Evolutionary conservation across 129 eudicot genomes (phyloP), one percentile per base, ranked within the genome.

Genomic region (sunflower (Helianthus annuus)): DNA sequence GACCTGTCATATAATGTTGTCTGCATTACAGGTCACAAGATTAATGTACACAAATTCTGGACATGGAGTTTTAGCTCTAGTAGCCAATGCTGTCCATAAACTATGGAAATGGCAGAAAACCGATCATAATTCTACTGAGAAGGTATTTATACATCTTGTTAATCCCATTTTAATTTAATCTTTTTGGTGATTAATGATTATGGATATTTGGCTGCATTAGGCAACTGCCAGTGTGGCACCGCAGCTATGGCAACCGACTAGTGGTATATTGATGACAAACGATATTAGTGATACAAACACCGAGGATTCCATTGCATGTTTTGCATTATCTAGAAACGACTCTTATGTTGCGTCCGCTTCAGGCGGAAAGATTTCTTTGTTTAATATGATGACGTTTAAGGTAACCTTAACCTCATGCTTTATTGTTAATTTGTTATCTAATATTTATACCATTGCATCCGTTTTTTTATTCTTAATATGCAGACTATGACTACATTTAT

Each of bases 371-470:
- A 85, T 91, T 42, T 91, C 89, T 53, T 76, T 91, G 68, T 91
- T 91, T 72, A 91, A 91, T 76, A 87, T 91, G 97, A 88, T 85
- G 97, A 88, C 91, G 4, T 91, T 87, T 65, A 91, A 91, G 91
- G 97, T 88, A 83, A 58, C 11, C 36, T 32, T 32, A 32, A 32
- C 4, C 1, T 24, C 16, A 58, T 58, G 64, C 39, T 4, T 24
- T 58, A 27, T 58, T 58, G 39, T 4, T 58, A 10, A 32, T 32
- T 32, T 32, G 36, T 3, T 32, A 32, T 24, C 64, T 27, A 60
- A 29, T 59, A 39, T 61, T 24, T 66, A 57, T 38, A 7, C 15
- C 49, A 13, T 66, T 63, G 3, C 19, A 55, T 32, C n/a, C 19
- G 27, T 56, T 15, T 8, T 24, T 71, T 68, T 59, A 10, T 74